Evolutionary conservation across 106 monocot genomes (phyloP).

Genomic region (Hemerocallis citrina): DNA sequence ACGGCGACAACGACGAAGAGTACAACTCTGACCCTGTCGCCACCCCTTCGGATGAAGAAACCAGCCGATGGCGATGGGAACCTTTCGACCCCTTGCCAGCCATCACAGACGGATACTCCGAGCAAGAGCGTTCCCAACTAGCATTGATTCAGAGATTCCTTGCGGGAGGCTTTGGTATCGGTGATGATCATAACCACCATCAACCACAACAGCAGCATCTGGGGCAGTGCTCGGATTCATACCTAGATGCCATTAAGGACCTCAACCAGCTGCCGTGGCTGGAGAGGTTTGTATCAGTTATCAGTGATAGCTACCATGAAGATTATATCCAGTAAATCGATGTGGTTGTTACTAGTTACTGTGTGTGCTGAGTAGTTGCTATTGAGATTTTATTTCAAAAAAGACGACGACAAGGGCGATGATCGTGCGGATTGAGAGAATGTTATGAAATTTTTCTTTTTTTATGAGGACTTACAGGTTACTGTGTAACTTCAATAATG

Average conservation of each 20-base stretch:
- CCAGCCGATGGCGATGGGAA: conserved; percentile 73
- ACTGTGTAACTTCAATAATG: no score
- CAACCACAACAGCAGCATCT: conserved; percentile 30
- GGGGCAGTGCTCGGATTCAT: conserved; percentile 75
- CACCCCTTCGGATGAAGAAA: conserved; percentile 20
- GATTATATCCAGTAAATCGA: conserved; percentile 59
- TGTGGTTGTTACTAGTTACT: no score
- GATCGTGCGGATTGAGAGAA: no score
- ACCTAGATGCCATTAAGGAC: conserved; percentile 83
- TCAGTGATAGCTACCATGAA: conserved; percentile 70
- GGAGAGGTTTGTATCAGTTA: conserved; percentile 91
- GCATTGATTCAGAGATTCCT: conserved; percentile 87
- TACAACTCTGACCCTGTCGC: conserved; percentile 15
- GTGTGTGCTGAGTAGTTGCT: no score
- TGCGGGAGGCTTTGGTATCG: conserved; percentile 54
- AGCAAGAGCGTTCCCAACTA: conserved; percentile 83
- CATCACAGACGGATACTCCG: conserved; percentile 54
- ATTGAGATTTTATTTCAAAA: no score
- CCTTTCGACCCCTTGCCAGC: conserved; percentile 39
- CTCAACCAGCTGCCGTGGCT: conserved; percentile 97
- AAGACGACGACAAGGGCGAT: no score
- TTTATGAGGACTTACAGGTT: no score
- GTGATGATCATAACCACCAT: conserved; percentile 8
- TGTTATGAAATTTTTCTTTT: no score
- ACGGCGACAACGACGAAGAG: conserved; percentile 1